A percentile compares a stretch with the other conserved stretches of the same genome.
These are phyloP conservation scores for Solanum acaule DNA, from an alignment of 257 asterid genomes.

Conservation along the genomic window DNA sequence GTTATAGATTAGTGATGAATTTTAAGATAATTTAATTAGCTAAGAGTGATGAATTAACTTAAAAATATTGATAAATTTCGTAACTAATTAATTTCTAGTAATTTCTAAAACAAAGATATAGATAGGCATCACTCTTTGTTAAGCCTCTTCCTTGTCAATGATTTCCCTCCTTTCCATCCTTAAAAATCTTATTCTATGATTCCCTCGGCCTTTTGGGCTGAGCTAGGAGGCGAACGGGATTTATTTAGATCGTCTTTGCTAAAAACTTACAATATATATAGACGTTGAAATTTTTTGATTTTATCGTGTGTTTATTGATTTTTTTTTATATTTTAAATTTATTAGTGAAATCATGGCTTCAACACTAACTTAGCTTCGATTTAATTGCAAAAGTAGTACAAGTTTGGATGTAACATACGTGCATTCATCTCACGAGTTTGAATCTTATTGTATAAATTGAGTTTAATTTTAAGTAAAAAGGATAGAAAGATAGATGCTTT, in stretches of 20 bases:
- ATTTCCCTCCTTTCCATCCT: background rate
- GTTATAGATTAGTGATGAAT: too few species aligned
- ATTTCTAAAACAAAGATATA: background rate
- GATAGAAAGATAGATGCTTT: background rate
- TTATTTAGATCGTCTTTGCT: background rate
- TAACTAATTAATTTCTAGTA: too few species aligned
- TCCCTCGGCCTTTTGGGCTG: background rate
- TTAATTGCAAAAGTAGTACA: background rate
- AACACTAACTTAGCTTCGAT: background rate
- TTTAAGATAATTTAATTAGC: too few species aligned
- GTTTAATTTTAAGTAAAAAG: background rate
- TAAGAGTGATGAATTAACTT: too few species aligned
- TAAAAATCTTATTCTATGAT: background rate
- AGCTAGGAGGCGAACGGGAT: background rate
- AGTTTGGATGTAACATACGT: background rate
- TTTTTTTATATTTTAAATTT: background rate
- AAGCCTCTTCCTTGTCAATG: background rate
- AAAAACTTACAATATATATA: background rate
- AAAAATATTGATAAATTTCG: too few species aligned
- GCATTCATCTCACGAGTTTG: background rate
- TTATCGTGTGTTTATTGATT: background rate
- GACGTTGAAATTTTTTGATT: fast-evolving
- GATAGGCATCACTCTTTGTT: background rate
- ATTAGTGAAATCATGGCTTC: background rate
- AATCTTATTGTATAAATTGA: background rate